These are phyloP conservation scores for Schizophyllum amplum DNA, from an alignment of 1,284 basidiomycete species.

Conservation along the genomic window DNA sequence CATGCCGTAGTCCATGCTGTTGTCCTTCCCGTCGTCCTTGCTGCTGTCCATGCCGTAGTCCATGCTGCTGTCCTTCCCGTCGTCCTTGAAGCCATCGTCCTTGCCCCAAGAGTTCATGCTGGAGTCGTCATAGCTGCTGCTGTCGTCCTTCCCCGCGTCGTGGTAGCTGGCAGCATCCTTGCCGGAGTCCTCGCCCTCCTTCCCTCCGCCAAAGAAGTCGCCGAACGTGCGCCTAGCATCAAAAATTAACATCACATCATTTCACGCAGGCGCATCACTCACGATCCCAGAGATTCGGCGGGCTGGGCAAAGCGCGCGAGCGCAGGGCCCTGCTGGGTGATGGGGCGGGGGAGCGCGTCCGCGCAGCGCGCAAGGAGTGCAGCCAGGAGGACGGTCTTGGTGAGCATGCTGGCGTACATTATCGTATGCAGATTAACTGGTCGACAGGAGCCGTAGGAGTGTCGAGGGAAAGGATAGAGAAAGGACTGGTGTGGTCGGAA, in stretches of 20 bases:
- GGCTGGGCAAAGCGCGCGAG: background rate
- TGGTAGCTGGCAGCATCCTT: slow-evolving; percentile 12
- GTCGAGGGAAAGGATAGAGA: slow-evolving; percentile 40
- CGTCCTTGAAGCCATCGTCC: slow-evolving; percentile 14
- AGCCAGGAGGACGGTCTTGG: slow-evolving; percentile 43
- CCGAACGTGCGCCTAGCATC: slow-evolving; percentile 1
- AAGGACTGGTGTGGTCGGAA: slow-evolving; percentile 17
- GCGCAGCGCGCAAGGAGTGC: slow-evolving; percentile 35
- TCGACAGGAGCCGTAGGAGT: slow-evolving; percentile 21
- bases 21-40: no score
- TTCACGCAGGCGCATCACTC: slow-evolving; percentile 2
- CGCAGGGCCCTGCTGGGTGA: background rate
- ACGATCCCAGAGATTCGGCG: slow-evolving; percentile 18
- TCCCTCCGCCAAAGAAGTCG: background rate
- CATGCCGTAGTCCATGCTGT: no score
- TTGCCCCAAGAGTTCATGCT: slow-evolving; percentile 7
- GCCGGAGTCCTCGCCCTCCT: slow-evolving; percentile 4
- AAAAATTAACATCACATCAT: background rate
- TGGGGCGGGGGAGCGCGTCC: slow-evolving; percentile 14
- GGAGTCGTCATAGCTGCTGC: slow-evolving; percentile 16
- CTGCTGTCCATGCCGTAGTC: no score
- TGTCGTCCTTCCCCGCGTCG: slow-evolving; percentile 14
- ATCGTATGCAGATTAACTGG: slow-evolving; percentile 39
- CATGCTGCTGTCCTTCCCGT: no score
- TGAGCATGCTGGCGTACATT: slow-evolving; percentile 41